Evolutionary conservation across 2,329 filamentous ascomycete genomes (phyloP).

Genomic region (Fusarium sp.): DNA sequence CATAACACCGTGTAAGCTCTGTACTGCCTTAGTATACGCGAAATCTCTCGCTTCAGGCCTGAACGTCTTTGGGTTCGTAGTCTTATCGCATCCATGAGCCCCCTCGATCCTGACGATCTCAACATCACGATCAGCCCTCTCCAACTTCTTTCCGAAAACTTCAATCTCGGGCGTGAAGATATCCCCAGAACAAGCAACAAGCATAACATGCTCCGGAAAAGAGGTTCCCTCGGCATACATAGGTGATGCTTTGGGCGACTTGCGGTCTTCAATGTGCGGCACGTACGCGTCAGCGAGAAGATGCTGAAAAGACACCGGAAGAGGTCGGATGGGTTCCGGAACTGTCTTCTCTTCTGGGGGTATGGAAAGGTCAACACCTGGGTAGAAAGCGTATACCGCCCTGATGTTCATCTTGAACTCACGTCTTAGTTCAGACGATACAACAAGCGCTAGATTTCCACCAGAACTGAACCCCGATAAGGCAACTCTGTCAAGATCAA

Average conservation of each 20-base stretch:
- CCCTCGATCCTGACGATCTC: conserved; percentile 22
- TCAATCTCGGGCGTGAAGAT: conserved; percentile 47
- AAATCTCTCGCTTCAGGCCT: conserved; percentile 2
- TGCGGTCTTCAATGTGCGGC: conserved; percentile 36
- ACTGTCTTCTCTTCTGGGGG: conserved; percentile 42
- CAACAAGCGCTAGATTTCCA: conserved; percentile 52
- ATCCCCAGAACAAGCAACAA: conserved; percentile 49
- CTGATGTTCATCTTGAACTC: conserved; percentile 51
- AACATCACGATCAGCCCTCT: neutral
- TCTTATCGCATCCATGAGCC: conserved; percentile 39
- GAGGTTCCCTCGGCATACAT: conserved; percentile 36
- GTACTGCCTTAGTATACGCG: conserved; percentile 2
- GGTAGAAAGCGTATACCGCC: conserved; percentile 58
- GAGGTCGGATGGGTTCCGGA: conserved; percentile 31
- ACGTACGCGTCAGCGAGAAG: conserved; percentile 49
- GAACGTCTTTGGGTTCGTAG: neutral
- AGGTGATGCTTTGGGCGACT: conserved; percentile 47
- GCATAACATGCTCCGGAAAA: conserved; percentile 21
- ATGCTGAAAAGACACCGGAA: conserved; percentile 1
- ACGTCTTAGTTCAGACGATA: conserved; percentile 40
- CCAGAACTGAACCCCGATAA: conserved; percentile 58
- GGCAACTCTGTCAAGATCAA: conserved; percentile 49
- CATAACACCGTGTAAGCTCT: neutral
- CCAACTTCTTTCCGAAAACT: conserved; percentile 41
- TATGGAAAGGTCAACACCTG: conserved; percentile 45